Percentiles rank a stretch among this genome's conserved stretches.
Evolutionary conservation across 148 eudicot species (phyloP).

Genomic region (Hydrangea macrophylla): DNA sequence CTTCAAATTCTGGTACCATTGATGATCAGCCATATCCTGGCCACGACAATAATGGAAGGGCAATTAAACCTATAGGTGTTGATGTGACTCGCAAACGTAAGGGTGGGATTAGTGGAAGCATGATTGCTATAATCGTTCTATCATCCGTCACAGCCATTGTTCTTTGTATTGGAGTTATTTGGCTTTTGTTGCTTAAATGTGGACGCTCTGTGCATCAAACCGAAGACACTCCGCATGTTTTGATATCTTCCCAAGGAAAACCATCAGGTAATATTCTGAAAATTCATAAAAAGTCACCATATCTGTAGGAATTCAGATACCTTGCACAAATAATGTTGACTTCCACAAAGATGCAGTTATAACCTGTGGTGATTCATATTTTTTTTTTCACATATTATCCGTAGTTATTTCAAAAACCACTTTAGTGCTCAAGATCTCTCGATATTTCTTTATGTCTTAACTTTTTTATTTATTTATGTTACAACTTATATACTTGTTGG

Average conservation of each 20-base stretch:
- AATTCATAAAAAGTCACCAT: neutral
- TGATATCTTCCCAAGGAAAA: conserved; percentile 41
- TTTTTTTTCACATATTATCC: neutral
- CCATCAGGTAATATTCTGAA: conserved; percentile 49
- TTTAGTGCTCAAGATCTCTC: neutral
- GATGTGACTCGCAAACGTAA: conserved; percentile 49
- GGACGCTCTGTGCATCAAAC: conserved; percentile 24
- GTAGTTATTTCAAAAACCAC: neutral
- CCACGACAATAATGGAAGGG: conserved; percentile 35
- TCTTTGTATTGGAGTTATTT: conserved; percentile 39
- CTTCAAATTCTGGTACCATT: conserved; percentile 37
- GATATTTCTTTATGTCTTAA: too few relatives aligned
- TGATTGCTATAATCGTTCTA: conserved; percentile 45
- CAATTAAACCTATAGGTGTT: conserved; percentile 71
- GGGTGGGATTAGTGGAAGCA: conserved; percentile 31
- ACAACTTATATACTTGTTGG: too few relatives aligned
- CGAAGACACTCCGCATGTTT: conserved; percentile 28
- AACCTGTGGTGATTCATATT: neutral
- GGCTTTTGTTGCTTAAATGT: conserved; percentile 53
- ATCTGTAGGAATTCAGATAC: neutral
- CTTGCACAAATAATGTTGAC: neutral
- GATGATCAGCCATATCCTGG: conserved; percentile 47
- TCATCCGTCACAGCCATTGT: conserved; percentile 69
- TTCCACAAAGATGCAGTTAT: neutral
- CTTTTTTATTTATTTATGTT: too few relatives aligned